Evolutionary conservation across 352 stramenopile species (phyloP).

Genomic region (Pythium utonaiense): DNA sequence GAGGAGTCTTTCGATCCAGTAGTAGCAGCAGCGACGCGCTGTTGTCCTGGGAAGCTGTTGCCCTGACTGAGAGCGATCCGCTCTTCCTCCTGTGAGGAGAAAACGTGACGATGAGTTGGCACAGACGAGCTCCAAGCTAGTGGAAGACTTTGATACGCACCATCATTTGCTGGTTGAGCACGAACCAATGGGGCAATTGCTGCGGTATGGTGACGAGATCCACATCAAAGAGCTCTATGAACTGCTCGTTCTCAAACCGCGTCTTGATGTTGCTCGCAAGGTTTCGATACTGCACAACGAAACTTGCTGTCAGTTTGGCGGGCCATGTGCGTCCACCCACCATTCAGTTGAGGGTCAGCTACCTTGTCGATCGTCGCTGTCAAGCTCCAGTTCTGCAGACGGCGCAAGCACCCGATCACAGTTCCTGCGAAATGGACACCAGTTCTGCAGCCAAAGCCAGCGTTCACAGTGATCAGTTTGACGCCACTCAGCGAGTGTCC

Average conservation of each 20-base stretch:
- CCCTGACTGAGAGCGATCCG: slow-evolving; percentile 58
- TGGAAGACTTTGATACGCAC: too few species aligned
- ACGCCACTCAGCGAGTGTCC: too few species aligned
- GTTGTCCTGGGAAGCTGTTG: slow-evolving; percentile 63
- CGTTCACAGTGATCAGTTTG: too few species aligned
- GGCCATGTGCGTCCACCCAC: too few species aligned
- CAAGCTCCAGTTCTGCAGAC: slow-evolving; percentile 84
- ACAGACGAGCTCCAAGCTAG: too few species aligned
- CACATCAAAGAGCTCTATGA: slow-evolving; percentile 87
- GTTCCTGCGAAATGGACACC: slow-evolving; percentile 74
- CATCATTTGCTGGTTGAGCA: slow-evolving; percentile 76
- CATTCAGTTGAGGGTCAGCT: neutral
- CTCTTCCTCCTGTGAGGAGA: slow-evolving; percentile 56
- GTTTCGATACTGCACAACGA: slow-evolving; percentile 83
- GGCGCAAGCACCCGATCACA: slow-evolving; percentile 77
- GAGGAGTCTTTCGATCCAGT: slow-evolving; percentile 1
- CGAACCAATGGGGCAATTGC: slow-evolving; percentile 77
- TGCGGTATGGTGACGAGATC: slow-evolving; percentile 79
- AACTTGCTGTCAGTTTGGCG: too few species aligned
- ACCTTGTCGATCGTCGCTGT: slow-evolving; percentile 87
- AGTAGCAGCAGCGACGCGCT: slow-evolving; percentile 10
- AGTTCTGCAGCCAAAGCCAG: slow-evolving; percentile 31
- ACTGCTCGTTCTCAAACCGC: slow-evolving; percentile 87
- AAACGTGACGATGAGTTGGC: neutral
- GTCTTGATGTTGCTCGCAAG: slow-evolving; percentile 84